phyloP scores from a whole-genome alignment of 2,329 filamentous ascomycete genomes.

The Zymoseptoria pseudotritici region DNA sequence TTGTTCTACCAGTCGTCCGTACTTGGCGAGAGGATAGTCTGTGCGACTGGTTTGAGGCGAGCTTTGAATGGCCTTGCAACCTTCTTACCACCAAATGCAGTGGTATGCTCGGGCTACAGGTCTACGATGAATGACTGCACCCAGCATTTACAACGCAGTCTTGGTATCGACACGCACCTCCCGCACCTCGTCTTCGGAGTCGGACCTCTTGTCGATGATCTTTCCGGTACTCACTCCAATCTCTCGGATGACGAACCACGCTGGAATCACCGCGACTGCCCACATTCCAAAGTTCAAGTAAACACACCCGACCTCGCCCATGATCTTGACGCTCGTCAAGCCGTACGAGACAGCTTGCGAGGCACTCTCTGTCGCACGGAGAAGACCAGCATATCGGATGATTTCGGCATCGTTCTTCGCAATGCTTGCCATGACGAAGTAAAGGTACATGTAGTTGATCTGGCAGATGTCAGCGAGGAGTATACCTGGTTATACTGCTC shows the following conservation, averaged over 20 bases:
- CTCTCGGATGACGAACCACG: slow-evolving; percentile 58
- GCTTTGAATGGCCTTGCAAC: no score
- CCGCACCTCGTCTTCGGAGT: not conserved
- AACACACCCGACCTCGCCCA: slow-evolving; percentile 58
- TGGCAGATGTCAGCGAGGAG: not conserved
- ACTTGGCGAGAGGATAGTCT: no score
- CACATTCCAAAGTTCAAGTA: slow-evolving; percentile 67
- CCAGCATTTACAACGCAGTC: not conserved
- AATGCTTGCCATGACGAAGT: slow-evolving; percentile 63
- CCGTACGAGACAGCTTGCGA: slow-evolving; percentile 69
- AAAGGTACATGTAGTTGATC: slow-evolving; percentile 65
- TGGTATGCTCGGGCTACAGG: not conserved
- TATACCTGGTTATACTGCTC: not conserved
- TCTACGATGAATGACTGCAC: not conserved
- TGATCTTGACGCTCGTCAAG: slow-evolving; percentile 52
- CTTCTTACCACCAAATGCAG: no score
- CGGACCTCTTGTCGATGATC: slow-evolving; percentile 7
- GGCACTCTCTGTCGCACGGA: slow-evolving; percentile 64
- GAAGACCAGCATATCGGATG: slow-evolving; percentile 58
- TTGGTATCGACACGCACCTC: not conserved
- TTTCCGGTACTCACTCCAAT: slow-evolving; percentile 37
- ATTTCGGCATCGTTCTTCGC: slow-evolving; percentile 56
- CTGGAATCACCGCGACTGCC: slow-evolving; percentile 56
- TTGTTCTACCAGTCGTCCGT: no score
- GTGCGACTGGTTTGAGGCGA: no score